Evolutionary conservation across 2,329 filamentous ascomycete genomes (phyloP).

Genomic region (Dryadomyces sulphureus): DNA sequence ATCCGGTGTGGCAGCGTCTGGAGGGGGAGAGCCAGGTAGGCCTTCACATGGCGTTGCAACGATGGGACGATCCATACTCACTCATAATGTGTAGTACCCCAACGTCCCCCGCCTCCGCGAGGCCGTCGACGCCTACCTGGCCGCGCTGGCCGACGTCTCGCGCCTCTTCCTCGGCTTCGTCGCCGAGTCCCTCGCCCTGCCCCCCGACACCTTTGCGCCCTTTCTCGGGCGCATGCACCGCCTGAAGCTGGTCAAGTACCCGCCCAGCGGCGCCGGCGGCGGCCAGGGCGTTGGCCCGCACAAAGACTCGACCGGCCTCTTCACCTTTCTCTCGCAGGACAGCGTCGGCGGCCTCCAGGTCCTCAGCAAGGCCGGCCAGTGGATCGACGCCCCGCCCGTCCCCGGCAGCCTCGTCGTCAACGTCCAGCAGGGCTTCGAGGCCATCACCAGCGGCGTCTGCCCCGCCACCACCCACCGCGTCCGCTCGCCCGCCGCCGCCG

Average conservation of each 20-base stretch:
- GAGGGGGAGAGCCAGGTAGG: slow-evolving; percentile 26
- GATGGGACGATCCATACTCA: neutral
- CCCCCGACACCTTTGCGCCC: slow-evolving; percentile 30
- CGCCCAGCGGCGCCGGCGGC: slow-evolving; percentile 13
- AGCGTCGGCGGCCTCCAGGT: slow-evolving; percentile 36
- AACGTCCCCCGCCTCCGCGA: slow-evolving; percentile 15
- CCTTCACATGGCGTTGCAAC: neutral
- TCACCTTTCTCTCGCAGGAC: slow-evolving; percentile 47
- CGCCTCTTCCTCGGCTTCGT: slow-evolving; percentile 39
- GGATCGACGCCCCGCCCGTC: slow-evolving; percentile 34
- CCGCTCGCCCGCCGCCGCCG: slow-evolving; percentile 10
- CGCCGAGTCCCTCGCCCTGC: slow-evolving; percentile 36
- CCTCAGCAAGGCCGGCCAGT: slow-evolving; percentile 30
- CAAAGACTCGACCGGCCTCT: slow-evolving; percentile 48
- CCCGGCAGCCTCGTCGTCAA: slow-evolving; percentile 39
- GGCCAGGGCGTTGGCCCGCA: slow-evolving; percentile 44
- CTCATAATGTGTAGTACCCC: too few relatives aligned
- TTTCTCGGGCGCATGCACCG: slow-evolving; percentile 43
- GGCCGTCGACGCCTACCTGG: slow-evolving; percentile 32
- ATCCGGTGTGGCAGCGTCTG: slow-evolving; percentile 22
- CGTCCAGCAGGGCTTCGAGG: slow-evolving; percentile 43
- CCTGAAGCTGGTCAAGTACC: slow-evolving; percentile 42
- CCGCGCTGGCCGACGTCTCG: slow-evolving; percentile 32
- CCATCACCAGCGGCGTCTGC: slow-evolving; percentile 37
- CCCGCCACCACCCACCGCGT: slow-evolving; percentile 35